Conservation (phyloP, 78 protist genomes). For the Dictyostelium capitatum region DNA sequence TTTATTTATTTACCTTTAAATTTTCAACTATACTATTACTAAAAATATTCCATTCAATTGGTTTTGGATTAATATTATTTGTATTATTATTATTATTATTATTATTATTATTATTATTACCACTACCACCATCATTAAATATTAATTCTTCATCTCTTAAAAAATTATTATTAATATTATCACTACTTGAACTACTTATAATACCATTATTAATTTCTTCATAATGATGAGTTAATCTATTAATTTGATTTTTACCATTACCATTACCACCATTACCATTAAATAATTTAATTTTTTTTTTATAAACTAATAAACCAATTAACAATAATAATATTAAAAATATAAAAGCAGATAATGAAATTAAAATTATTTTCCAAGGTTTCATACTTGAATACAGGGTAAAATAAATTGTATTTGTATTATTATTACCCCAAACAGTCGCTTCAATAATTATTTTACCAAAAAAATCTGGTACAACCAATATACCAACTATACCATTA, state of each 20-base stretch:
- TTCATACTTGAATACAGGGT: constrained; percentile 4
- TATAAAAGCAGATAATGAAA: not conserved
- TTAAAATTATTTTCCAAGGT: constrained; percentile 13
- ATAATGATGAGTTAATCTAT: not conserved
- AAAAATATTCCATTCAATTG: constrained; percentile 17
- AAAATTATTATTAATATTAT: not conserved
- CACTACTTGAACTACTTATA: not conserved
- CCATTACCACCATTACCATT: not conserved
- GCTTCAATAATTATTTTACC: constrained; percentile 9
- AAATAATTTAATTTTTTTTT: not conserved
- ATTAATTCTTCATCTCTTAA: not conserved
- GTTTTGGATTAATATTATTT: not conserved
- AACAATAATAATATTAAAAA: not conserved
- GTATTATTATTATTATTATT: not conserved
- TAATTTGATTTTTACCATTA: not conserved
- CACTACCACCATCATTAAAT: not conserved
- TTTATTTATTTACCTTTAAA: not conserved
- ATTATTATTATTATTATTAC: not conserved
- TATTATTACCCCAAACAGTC: constrained; percentile 7
- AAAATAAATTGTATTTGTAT: constrained; percentile 1
- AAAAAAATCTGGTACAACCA: not conserved
- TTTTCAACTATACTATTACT: not conserved
- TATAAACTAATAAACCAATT: constrained; percentile 8
- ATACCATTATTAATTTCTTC: not conserved
- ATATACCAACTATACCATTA: constrained; percentile 5